These are phyloP conservation scores for Babesia ovata DNA, from an alignment of 169 alveolate genomes.

Conservation along the genomic window DNA sequence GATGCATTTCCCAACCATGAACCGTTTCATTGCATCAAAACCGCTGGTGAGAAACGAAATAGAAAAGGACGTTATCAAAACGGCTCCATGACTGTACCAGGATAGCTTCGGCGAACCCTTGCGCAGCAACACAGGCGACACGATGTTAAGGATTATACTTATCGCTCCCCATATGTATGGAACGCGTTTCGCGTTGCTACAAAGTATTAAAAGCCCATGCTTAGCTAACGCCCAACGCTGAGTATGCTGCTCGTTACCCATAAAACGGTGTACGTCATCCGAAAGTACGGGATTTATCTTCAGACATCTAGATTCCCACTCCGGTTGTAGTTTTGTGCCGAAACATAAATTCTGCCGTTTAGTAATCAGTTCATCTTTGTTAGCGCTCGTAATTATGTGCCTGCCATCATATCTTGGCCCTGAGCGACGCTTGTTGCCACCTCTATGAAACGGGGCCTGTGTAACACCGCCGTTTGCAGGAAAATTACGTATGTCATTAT, in stretches of 20 bases:
- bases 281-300: conserved; percentile 75
- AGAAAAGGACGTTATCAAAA: conserved; percentile 61
- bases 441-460: neutral
- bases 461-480: neutral
- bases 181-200: conserved; percentile 44
- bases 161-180: conserved; percentile 68
- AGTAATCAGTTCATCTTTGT: conserved; percentile 33
- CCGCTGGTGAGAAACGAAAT: conserved; percentile 68
- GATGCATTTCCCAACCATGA: conserved; percentile 67
- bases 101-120: conserved; percentile 65
- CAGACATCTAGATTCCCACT: conserved; percentile 77
- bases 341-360: conserved; percentile 72
- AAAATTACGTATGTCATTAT: neutral
- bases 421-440: neutral
- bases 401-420: conserved; percentile 7
- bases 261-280: conserved; percentile 72
- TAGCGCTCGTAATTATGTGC: neutral
- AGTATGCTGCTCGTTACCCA: conserved; percentile 67
- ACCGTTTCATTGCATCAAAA: conserved; percentile 68
- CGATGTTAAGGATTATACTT: conserved; percentile 55
- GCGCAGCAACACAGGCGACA: conserved; percentile 49
- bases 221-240: conserved; percentile 47
- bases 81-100: conserved; percentile 57
- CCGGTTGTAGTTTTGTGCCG: conserved; percentile 77
- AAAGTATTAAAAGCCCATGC: conserved; percentile 44